Evolutionary conservation across 805 yeast genomes (phyloP), one percentile per base, ranked within the genome.

Genomic region (Candida multigemmis): DNA sequence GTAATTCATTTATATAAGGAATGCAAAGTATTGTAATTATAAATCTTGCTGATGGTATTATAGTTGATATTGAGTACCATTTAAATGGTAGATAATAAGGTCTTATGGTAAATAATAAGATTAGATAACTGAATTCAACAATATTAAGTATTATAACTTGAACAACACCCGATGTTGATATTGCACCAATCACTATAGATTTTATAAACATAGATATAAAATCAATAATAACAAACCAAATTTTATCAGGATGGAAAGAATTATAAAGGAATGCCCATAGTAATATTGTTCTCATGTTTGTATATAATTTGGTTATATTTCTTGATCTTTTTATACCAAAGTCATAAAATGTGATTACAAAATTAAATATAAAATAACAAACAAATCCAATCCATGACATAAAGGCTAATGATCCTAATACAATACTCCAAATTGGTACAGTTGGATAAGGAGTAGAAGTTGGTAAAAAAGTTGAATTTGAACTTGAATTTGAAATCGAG

Each of bases 221-320:
- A 20, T 68, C 72, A 18, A 60, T 36, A 2, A 55, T 36, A 9
- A 60, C 54, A 35, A 49, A 70, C 27, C 44, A 47, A 2, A 63
- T 53, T 32, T 50, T 47, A 10, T 51, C 42, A 1, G 76, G 74
- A 14, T 58, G 53, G 40, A 60, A 66, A 11, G 52, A 48, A 28
- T 57, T 53, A 41, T 70, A 71, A 14, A 56, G 39, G 24, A 51
- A 48, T 4, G 66, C 58, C 74, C 75, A 72, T 3, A 60, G 28
- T 26, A 68, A 50, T 21, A 71, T 60, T 5, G 60, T 47, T 27
- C 53, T 59, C 29, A 68, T 49, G 2, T 74, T 68, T 3, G 73
- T 60, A 37, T 71, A 72, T 4, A 71, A 37, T 33, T 48, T 46
- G 3, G 50, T 28, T 11, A 53, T 37, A 8, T 43, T 49, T 12